Conservation (phyloP, 2,329 filamentous ascomycete genomes). For the Sclerotinia subarctica region DNA sequence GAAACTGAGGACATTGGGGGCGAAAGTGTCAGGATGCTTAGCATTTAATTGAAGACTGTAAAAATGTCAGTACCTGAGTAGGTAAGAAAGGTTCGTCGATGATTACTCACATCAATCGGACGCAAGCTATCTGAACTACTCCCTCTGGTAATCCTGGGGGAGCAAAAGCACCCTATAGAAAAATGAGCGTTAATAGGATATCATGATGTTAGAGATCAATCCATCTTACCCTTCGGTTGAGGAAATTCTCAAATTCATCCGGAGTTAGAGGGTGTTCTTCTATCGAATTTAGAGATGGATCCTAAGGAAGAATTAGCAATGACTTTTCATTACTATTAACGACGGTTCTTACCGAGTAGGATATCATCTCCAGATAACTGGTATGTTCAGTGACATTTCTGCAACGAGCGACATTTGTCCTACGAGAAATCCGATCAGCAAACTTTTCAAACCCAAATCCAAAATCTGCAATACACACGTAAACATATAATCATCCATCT, state of each 20-base stretch:
- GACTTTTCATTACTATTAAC: neutral
- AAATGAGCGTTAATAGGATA: constrained; percentile 21
- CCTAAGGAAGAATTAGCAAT: constrained; percentile 26
- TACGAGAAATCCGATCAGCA: neutral
- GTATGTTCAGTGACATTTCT: constrained; percentile 33
- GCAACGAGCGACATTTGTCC: constrained; percentile 33
- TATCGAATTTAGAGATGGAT: constrained; percentile 32
- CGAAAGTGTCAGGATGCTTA: constrained; percentile 56
- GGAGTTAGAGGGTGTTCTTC: constrained; percentile 37
- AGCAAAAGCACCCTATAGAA: constrained; percentile 33
- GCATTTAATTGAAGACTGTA: constrained; percentile 42
- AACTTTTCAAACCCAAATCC: neutral
- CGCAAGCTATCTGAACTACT: constrained; percentile 28
- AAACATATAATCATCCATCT: constrained; percentile 41
- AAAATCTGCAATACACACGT: constrained; percentile 16
- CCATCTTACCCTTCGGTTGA: constrained; percentile 32
- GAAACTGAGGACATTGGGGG: constrained; percentile 53
- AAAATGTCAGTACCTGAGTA: neutral
- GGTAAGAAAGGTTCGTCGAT: neutral
- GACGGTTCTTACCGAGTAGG: constrained; percentile 34
- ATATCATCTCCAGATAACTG: constrained; percentile 37
- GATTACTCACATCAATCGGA: constrained; percentile 30
- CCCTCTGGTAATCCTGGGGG: constrained; percentile 31
- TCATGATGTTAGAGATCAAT: constrained; percentile 8
- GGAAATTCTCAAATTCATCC: constrained; percentile 39